phyloP scores from a whole-genome alignment of 352 stramenopile genomes.

The Globisporangium paddicum region DNA sequence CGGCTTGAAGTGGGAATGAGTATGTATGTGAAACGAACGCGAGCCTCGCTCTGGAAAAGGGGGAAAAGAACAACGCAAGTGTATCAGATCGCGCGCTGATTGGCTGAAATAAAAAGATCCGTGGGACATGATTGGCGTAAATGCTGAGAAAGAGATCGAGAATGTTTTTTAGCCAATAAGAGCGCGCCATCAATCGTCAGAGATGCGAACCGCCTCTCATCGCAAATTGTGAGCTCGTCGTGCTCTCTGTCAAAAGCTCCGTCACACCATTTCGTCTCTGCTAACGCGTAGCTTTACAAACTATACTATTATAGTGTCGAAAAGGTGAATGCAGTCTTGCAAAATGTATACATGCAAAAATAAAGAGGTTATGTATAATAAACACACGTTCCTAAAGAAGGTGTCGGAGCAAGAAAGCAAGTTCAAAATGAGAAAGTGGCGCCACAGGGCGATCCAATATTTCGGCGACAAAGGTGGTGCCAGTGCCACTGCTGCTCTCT shows the following conservation, averaged over 20 bases:
- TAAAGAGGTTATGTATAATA: background rate
- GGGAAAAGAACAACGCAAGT: constrained; percentile 1
- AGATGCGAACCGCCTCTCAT: background rate
- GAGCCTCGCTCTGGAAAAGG: background rate
- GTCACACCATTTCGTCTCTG: background rate
- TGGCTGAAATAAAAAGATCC: background rate
- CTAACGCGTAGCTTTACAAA: background rate
- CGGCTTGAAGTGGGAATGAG: constrained; percentile 36
- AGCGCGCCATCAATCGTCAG: constrained; percentile 5
- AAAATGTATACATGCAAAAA: background rate
- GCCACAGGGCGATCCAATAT: background rate
- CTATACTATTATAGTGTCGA: background rate
- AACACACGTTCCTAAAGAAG: background rate
- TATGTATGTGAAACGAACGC: constrained; percentile 16
- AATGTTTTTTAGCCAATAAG: constrained; percentile 8
- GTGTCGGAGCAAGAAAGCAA: background rate
- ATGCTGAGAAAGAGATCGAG: background rate
- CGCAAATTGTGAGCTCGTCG: background rate
- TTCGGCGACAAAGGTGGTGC: background rate
- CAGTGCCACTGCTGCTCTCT: background rate
- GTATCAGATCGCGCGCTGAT: too few species aligned
- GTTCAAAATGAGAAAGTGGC: background rate
- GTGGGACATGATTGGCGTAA: background rate
- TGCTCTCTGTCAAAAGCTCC: background rate
- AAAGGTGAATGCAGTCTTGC: background rate